These are phyloP conservation scores for Pythium biforme DNA, from an alignment of 352 stramenopile species.

Conservation along the genomic window DNA sequence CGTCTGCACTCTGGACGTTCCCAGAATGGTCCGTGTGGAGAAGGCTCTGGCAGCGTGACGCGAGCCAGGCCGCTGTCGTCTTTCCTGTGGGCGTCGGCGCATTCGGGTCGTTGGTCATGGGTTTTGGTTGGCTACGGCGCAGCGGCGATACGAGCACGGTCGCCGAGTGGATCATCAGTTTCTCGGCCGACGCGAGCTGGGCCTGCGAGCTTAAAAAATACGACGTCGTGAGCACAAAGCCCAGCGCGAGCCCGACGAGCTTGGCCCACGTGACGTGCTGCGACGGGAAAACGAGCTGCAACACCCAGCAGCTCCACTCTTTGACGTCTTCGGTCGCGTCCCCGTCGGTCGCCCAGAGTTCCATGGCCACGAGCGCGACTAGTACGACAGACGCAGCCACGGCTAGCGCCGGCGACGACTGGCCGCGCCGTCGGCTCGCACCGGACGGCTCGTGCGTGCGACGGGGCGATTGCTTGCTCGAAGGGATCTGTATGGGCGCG, in stretches of 20 bases:
- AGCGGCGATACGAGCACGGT: conserved; percentile 22
- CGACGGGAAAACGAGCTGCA: conserved; percentile 46
- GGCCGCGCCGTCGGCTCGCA: not conserved
- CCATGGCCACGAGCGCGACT: conserved; percentile 22
- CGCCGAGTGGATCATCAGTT: conserved; percentile 25
- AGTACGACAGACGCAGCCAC: conserved; percentile 20
- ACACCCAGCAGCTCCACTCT: conserved; percentile 29
- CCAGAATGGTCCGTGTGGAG: conserved; percentile 13
- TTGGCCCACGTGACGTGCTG: conserved; percentile 46
- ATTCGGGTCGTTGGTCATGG: conserved; percentile 9
- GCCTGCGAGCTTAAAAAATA: conserved; percentile 34
- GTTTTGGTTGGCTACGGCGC: not conserved
- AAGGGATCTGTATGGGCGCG: conserved; percentile 10
- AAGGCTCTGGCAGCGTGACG: conserved; percentile 15
- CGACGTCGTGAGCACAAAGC: conserved; percentile 41
- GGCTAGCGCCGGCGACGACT: conserved; percentile 13
- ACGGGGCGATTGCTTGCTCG: not conserved
- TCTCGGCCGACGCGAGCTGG: conserved; percentile 25
- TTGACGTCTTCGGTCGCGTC: conserved; percentile 11
- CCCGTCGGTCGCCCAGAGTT: conserved; percentile 4
- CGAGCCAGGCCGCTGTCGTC: conserved; percentile 22
- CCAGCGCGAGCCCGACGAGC: conserved; percentile 33
- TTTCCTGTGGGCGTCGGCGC: conserved; percentile 16
- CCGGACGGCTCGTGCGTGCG: not conserved
- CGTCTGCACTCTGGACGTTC: not conserved